Evolutionary conservation across 2,329 filamentous ascomycete species (phyloP).

Genomic region (Metarhizium rileyi): DNA sequence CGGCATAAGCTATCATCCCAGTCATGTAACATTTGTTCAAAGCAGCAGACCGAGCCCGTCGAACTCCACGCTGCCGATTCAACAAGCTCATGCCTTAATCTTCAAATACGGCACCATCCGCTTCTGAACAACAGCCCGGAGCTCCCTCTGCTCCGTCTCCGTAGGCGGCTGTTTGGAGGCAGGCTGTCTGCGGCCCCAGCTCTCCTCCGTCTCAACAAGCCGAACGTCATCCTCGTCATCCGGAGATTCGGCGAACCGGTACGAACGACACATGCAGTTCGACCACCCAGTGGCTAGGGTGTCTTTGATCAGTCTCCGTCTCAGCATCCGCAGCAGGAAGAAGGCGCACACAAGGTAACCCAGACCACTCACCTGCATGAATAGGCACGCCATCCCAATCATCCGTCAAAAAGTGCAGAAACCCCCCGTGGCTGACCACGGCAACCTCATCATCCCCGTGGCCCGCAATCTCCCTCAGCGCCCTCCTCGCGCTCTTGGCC

Average conservation of each 20-base stretch:
- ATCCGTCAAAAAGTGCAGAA: slow-evolving; percentile 75
- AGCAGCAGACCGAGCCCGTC: neutral
- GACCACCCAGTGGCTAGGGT: slow-evolving; percentile 57
- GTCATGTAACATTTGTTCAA: neutral
- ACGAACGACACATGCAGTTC: slow-evolving; percentile 65
- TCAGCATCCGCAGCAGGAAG: neutral
- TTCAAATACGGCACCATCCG: slow-evolving; percentile 30
- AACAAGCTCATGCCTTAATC: slow-evolving; percentile 9
- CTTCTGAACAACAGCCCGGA: slow-evolving; percentile 28
- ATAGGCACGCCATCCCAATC: slow-evolving; percentile 59
- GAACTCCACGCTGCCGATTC: neutral
- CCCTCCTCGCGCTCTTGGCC: slow-evolving; percentile 49
- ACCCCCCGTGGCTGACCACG: slow-evolving; percentile 73
- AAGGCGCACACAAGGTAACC: neutral
- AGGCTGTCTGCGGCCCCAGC: slow-evolving; percentile 35
- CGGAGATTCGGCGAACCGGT: slow-evolving; percentile 46
- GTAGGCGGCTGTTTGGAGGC: slow-evolving; percentile 27
- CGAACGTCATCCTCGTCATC: slow-evolving; percentile 38
- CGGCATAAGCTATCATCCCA: neutral
- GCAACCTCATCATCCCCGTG: slow-evolving; percentile 53
- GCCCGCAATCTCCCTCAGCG: slow-evolving; percentile 38
- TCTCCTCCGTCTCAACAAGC: slow-evolving; percentile 38
- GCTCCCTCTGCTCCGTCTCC: slow-evolving; percentile 35
- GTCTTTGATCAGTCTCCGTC: neutral
- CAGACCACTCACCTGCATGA: slow-evolving; percentile 24